Percentiles rank a stretch among this genome's conserved stretches.
Evolutionary conservation across 495 filamentous ascomycete genomes (phyloP).

Genomic region (Pyronema domesticum): DNA sequence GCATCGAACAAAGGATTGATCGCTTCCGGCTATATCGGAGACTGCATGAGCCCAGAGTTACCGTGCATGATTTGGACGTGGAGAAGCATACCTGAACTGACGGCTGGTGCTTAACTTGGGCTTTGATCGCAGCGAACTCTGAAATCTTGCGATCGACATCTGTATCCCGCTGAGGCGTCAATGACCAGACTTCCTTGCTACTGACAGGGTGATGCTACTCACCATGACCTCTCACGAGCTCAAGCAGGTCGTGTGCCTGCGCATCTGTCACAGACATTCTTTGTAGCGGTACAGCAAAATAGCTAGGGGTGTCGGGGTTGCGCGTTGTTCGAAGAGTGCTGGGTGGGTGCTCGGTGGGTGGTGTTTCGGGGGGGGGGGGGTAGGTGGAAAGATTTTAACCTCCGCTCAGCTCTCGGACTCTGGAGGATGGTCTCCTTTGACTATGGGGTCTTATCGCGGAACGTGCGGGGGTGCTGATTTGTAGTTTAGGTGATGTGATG

Average conservation of each 20-base stretch:
- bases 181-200: background rate
- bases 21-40: constrained; percentile 15
- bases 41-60: background rate
- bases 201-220: constrained; percentile 1
- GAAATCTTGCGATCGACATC: constrained; percentile 23
- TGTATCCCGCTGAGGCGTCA: constrained; percentile 1
- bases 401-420: too few relatives aligned
- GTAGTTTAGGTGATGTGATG: too few relatives aligned
- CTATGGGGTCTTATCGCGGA: background rate
- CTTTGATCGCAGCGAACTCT: constrained; percentile 22
- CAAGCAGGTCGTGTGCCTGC: constrained; percentile 22
- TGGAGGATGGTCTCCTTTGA: constrained; percentile 4
- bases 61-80: background rate
- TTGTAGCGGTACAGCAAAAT: background rate
- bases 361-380: background rate
- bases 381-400: too few relatives aligned
- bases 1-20: constrained; percentile 23
- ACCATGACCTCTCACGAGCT: constrained; percentile 19
- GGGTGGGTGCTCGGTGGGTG: too few relatives aligned
- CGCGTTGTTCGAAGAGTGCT: too few relatives aligned
- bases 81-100: constrained; percentile 17
- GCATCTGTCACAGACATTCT: constrained; percentile 21
- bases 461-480: too few relatives aligned
- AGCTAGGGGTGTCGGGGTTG: background rate
- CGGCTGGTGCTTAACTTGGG: constrained; percentile 20